These are phyloP conservation scores for Solanum dulcamara DNA, from an alignment of 257 asterid genomes.

Conservation along the genomic window DNA sequence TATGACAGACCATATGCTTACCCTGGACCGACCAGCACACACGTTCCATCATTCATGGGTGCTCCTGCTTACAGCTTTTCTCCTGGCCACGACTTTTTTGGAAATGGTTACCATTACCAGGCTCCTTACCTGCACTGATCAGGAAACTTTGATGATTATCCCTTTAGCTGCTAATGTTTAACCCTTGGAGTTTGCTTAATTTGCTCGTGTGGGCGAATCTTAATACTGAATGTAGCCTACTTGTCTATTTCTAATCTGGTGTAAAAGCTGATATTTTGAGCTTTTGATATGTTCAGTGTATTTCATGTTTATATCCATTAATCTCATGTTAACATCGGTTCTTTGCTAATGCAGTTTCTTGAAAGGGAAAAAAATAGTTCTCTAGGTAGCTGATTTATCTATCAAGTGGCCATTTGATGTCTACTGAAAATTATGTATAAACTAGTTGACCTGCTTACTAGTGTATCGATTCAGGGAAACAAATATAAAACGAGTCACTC, in stretches of 20 bases:
- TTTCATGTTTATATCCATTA: neutral
- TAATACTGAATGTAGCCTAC: slow-evolving; percentile 24
- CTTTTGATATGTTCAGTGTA: slow-evolving; percentile 26
- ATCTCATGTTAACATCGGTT: neutral
- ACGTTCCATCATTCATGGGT: slow-evolving; percentile 42
- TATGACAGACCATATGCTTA: slow-evolving; percentile 68
- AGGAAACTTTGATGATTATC: slow-evolving; percentile 38
- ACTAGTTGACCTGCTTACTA: neutral
- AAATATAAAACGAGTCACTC: neutral
- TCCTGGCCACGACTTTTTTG: slow-evolving; percentile 81
- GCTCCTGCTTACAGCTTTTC: slow-evolving; percentile 52
- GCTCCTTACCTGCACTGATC: slow-evolving; percentile 91
- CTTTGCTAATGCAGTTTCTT: no score
- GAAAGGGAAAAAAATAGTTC: no score
- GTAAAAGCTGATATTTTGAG: slow-evolving; percentile 50
- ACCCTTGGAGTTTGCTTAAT: slow-evolving; percentile 47
- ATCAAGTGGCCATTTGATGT: no score
- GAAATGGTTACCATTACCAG: slow-evolving; percentile 82
- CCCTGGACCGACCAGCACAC: slow-evolving; percentile 49
- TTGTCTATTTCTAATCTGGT: slow-evolving; percentile 53
- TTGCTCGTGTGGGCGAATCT: slow-evolving; percentile 35
- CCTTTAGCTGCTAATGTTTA: slow-evolving; percentile 49
- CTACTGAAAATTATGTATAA: neutral
- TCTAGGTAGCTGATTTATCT: no score
- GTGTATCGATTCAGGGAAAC: neutral